A percentile compares a stretch with the other conserved stretches of the same genome.
Evolutionary conservation across 164 flowering plant genomes (phyloP).

Genomic region (Vitis cinerea): DNA sequence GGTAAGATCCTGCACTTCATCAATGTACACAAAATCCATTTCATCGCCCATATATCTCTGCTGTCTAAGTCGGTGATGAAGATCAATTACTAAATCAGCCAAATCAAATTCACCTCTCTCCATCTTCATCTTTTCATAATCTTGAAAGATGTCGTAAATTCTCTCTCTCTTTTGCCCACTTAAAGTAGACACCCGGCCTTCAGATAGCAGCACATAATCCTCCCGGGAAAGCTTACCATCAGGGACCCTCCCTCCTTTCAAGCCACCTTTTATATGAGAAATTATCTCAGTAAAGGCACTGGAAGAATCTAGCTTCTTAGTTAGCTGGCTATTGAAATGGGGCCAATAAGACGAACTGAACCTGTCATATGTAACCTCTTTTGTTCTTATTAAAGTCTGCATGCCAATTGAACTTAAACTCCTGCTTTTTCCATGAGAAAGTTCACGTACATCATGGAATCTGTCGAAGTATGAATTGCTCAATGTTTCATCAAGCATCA

Average conservation of each 20-base stretch:
- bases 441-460: conserved; percentile 31
- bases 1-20: conserved; percentile 86
- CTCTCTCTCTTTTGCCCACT: conserved; percentile 37
- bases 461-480: conserved; percentile 59
- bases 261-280: conserved; percentile 73
- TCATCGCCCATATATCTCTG: conserved; percentile 38
- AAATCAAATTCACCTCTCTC: conserved; percentile 64
- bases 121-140: conserved; percentile 62
- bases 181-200: conserved; percentile 46
- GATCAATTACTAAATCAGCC: conserved; percentile 69
- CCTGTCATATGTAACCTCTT: conserved; percentile 56
- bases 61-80: conserved; percentile 47
- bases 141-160: conserved; percentile 52
- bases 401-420: conserved; percentile 41
- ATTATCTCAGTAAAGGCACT: conserved; percentile 73
- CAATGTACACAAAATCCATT: conserved; percentile 75
- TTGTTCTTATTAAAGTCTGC: conserved; percentile 42
- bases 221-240: conserved; percentile 41
- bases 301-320: conserved; percentile 59
- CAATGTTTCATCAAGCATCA: conserved; percentile 79
- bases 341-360: conserved; percentile 74
- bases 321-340: conserved; percentile 50
- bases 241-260: conserved; percentile 20
- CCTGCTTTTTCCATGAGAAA: conserved; percentile 13
- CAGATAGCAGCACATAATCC: conserved; percentile 48